Conservation (phyloP, 169 alveolate genomes). For the Amoebophrya sp. region DNA sequence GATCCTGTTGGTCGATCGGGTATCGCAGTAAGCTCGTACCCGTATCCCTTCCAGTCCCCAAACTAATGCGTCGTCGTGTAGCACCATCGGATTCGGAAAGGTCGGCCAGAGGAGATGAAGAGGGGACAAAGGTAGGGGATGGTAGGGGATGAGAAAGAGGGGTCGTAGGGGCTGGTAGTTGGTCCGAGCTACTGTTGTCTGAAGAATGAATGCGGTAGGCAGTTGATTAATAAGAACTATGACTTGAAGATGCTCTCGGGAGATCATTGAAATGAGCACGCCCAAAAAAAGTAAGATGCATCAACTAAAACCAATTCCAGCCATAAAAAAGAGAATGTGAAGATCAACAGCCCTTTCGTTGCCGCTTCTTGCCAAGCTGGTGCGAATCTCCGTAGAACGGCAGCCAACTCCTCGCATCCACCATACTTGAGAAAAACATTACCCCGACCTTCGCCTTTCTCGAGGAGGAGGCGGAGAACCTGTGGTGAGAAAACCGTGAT, state of each 20-base stretch:
- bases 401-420: background rate
- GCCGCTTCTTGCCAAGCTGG: background rate
- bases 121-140: too few species aligned
- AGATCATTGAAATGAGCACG: too few species aligned
- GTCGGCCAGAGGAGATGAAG: too few species aligned
- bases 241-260: too few species aligned
- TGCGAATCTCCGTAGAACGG: background rate
- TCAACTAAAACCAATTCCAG: too few species aligned
- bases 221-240: too few species aligned
- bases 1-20: background rate
- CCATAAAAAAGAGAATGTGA: background rate
- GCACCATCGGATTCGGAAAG: background rate
- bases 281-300: too few species aligned
- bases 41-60: background rate
- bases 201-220: too few species aligned
- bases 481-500: background rate
- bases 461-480: background rate
- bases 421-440: background rate
- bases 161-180: too few species aligned
- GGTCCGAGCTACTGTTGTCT: too few species aligned
- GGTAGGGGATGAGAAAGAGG: too few species aligned
- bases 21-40: background rate
- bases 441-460: background rate
- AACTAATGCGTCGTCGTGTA: background rate
- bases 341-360: background rate